Evolutionary conservation across 1,139 yeast species (phyloP).

Genomic region (Protomyces arabidopsidicola): DNA sequence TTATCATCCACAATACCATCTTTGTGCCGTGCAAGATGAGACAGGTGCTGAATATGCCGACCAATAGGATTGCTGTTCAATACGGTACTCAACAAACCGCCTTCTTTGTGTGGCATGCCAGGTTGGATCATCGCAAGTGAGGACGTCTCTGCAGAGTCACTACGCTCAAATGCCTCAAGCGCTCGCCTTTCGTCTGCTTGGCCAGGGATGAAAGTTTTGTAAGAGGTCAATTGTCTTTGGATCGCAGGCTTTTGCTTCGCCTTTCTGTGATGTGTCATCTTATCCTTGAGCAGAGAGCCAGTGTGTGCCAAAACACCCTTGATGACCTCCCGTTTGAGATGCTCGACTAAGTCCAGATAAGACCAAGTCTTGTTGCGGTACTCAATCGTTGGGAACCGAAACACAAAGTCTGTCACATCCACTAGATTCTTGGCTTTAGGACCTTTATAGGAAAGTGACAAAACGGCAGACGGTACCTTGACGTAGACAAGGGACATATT

Average conservation of each 20-base stretch:
- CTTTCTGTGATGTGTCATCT: slow-evolving; percentile 46
- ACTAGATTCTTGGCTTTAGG: slow-evolving; percentile 60
- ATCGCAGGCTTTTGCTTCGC: slow-evolving; percentile 42
- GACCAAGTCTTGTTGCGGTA: slow-evolving; percentile 74
- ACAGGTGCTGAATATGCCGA: slow-evolving; percentile 22
- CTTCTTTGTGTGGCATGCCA: not conserved
- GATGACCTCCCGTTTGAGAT: slow-evolving; percentile 63
- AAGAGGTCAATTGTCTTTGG: slow-evolving; percentile 43
- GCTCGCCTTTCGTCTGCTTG: not conserved
- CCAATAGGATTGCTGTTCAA: slow-evolving; percentile 22
- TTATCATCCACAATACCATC: slow-evolving; percentile 26
- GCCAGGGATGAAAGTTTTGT: slow-evolving; percentile 2
- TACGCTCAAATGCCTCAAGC: not conserved
- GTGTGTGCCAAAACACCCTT: slow-evolving; percentile 66
- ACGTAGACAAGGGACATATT: slow-evolving; percentile 62
- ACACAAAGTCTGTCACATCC: slow-evolving; percentile 64
- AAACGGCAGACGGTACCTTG: slow-evolving; percentile 50
- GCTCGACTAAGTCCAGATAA: slow-evolving; percentile 61
- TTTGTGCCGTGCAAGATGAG: slow-evolving; percentile 23
- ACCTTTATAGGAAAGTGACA: slow-evolving; percentile 73
- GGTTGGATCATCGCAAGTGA: not conserved
- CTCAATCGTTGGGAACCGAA: slow-evolving; percentile 60
- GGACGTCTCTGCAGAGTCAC: slow-evolving; percentile 7
- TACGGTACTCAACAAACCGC: not conserved
- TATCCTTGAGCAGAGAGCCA: slow-evolving; percentile 75